Conservation (phyloP, 768 basidiomycete species). For the Peribolospora kevripleyi region DNA sequence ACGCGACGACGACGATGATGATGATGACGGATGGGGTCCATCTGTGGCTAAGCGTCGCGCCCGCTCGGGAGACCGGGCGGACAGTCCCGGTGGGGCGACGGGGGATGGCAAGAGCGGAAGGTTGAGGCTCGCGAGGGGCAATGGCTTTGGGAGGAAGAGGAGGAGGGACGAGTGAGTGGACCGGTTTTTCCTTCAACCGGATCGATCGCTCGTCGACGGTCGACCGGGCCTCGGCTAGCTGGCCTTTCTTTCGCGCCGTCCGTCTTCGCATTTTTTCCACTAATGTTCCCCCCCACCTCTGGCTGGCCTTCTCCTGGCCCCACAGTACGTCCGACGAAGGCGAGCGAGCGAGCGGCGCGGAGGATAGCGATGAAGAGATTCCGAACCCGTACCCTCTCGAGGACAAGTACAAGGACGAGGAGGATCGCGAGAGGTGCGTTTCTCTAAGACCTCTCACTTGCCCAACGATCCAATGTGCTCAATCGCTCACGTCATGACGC, state of each 20-base stretch:
- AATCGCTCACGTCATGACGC: slow-evolving; percentile 10
- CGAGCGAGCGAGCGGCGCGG: slow-evolving; percentile 13
- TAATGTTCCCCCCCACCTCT: slow-evolving; percentile 18
- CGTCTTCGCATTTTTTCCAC: slow-evolving; percentile 1
- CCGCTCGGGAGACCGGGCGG: no score
- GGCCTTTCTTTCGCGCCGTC: not conserved
- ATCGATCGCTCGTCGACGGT: slow-evolving; percentile 24
- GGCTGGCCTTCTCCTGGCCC: slow-evolving; percentile 18
- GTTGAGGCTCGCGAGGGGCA: no score
- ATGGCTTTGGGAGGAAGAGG: not conserved
- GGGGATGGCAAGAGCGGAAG: no score
- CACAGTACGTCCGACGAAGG: not conserved
- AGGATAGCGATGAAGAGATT: slow-evolving; percentile 35
- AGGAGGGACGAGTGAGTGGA: not conserved
- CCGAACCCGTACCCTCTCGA: slow-evolving; percentile 69
- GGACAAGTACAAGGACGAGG: slow-evolving; percentile 67
- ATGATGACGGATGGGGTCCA: no score
- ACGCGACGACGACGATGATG: no score
- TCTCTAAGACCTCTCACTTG: not conserved
- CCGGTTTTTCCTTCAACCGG: not conserved
- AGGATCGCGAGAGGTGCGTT: slow-evolving; percentile 53
- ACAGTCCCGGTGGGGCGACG: no score
- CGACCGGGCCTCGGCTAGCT: slow-evolving; percentile 22
- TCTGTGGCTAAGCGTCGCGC: no score
- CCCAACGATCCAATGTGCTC: not conserved